Conservation (phyloP, 2,329 filamentous ascomycete genomes). For the Paraphaeosphaeria minitans region DNA sequence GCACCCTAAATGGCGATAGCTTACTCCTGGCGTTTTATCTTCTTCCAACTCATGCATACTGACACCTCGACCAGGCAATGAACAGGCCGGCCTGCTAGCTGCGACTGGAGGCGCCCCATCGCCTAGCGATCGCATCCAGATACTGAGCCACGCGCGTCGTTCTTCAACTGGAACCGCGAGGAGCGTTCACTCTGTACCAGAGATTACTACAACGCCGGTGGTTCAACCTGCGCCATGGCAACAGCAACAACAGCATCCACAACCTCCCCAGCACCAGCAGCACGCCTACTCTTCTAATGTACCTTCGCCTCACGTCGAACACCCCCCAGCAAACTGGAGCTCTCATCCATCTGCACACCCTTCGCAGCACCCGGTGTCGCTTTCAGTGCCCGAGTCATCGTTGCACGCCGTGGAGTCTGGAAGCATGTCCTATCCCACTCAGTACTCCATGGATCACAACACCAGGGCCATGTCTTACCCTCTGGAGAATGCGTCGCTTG, state of each 20-base stretch:
- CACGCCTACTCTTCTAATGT: constrained; percentile 41
- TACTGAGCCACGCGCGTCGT: constrained; percentile 45
- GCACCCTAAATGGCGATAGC: neutral
- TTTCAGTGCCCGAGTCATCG: constrained; percentile 40
- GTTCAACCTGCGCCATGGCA: constrained; percentile 47
- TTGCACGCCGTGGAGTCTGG: constrained; percentile 37
- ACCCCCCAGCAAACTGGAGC: constrained; percentile 39
- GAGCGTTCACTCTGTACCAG: constrained; percentile 44
- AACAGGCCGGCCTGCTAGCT: constrained; percentile 29
- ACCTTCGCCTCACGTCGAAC: constrained; percentile 44
- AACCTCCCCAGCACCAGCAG: constrained; percentile 16
- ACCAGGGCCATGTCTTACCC: constrained; percentile 48
- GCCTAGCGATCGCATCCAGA: constrained; percentile 47
- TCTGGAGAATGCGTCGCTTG: constrained; percentile 43
- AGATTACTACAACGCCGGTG: constrained; percentile 43
- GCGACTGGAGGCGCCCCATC: constrained; percentile 41
- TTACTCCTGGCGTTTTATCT: neutral
- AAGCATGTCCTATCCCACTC: constrained; percentile 41
- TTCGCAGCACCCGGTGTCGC: constrained; percentile 40
- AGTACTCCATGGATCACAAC: constrained; percentile 46
- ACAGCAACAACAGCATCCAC: constrained; percentile 18
- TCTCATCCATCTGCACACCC: constrained; percentile 40
- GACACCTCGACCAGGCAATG: constrained; percentile 19
- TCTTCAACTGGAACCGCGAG: constrained; percentile 46
- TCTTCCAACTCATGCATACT: neutral